Evolutionary conservation across 257 asterid species (phyloP), one percentile per base, ranked within the genome.

Genomic region (Plantago elongata): DNA sequence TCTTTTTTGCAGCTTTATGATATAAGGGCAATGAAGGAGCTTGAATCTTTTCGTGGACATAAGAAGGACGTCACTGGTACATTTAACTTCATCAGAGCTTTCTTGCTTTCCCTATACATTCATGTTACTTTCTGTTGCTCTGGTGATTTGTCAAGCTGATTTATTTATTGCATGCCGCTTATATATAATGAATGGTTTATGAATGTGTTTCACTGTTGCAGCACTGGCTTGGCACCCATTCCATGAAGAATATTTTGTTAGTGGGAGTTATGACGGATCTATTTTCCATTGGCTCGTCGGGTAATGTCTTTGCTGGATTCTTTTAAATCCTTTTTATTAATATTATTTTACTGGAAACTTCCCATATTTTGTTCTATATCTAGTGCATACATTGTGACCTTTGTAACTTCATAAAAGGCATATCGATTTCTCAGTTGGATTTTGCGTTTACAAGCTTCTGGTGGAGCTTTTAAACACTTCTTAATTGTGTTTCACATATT

Each of bases 151-250:
- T n/a, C n/a, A n/a, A n/a, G n/a, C n/a, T n/a, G n/a, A n/a, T n/a
- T n/a, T n/a, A n/a, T n/a, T n/a, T n/a, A n/a, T n/a, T n/a, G n/a
- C n/a, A n/a, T n/a, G n/a, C n/a, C n/a, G n/a, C n/a, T n/a, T n/a
- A n/a, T n/a, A n/a, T n/a, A n/a, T n/a, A n/a, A n/a, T n/a, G n/a
- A n/a, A n/a, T 66, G 16, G 61, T 58, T 51, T 22, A 30, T 72
- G 57, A 54, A 13, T 66, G 27, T 16, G 66, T 70, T 72, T 65
- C 22, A 61, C 43, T 45, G 54, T 73, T 63, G 60, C 64, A 91
- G 97, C 95, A 57, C 75, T 93, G 91, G 94, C 99, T 65, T 93
- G 99, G 99, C 99, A 93, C 79, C 99, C 99, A 49, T 93, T 89
- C 74, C 95, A 93, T 62, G 99, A 93, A 73, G 99, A 93, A 49